These are phyloP conservation scores for Alectoria sarmentosa DNA, from an alignment of 495 filamentous ascomycete genomes.

Conservation along the genomic window DNA sequence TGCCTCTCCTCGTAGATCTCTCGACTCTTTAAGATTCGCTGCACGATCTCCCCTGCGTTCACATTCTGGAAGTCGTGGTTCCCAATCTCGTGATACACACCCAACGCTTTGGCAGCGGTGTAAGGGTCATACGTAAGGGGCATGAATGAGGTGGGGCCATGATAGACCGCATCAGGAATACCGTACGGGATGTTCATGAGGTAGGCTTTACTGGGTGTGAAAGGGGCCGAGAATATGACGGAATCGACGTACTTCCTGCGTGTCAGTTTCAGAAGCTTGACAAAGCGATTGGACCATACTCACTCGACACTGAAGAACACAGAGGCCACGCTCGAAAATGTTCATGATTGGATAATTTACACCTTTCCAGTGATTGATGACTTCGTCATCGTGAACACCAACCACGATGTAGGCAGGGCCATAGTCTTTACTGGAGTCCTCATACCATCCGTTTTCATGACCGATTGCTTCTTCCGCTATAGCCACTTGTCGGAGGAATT, in stretches of 20 bases:
- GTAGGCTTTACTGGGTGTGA: constrained; percentile 69
- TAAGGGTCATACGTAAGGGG: constrained; percentile 84
- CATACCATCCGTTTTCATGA: constrained; percentile 63
- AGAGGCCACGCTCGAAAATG: constrained; percentile 91
- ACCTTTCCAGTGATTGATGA: constrained; percentile 93
- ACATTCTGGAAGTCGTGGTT: constrained; percentile 75
- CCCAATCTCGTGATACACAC: constrained; percentile 67
- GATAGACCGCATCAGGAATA: constrained; percentile 76
- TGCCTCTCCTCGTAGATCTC: constrained; percentile 86
- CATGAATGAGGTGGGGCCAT: constrained; percentile 90
- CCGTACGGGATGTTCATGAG: constrained; percentile 68
- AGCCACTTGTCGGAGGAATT: constrained; percentile 74
- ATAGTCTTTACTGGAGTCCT: constrained; percentile 59
- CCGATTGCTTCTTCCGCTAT: constrained; percentile 62
- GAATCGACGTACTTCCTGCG: constrained; percentile 68
- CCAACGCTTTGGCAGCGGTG: constrained; percentile 64
- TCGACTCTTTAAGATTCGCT: constrained; percentile 75
- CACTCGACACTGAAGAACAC: constrained; percentile 89
- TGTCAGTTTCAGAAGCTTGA: constrained; percentile 23
- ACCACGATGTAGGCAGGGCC: constrained; percentile 77
- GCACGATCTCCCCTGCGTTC: constrained; percentile 88
- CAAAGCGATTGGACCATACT: constrained; percentile 25
- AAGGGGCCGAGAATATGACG: constrained; percentile 83
- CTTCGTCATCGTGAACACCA: constrained; percentile 87
- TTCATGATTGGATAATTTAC: constrained; percentile 99